phyloP scores from a whole-genome alignment of 306 rosid species.

The Prunus davidiana region DNA sequence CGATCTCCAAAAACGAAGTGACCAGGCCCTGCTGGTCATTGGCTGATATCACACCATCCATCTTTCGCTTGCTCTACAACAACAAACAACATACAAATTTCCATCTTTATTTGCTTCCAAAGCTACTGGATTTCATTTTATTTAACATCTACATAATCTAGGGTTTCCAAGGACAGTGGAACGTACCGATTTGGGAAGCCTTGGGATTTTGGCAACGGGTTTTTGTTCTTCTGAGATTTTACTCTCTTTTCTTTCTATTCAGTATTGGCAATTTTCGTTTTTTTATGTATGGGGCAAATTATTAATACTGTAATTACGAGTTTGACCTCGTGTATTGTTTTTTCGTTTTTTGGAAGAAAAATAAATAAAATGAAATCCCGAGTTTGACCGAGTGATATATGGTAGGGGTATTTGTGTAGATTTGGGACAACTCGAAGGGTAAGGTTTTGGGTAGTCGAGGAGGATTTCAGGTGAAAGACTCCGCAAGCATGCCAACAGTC shows the following conservation, averaged over 20 bases:
- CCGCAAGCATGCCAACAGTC: not conserved
- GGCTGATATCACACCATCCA: constrained; percentile 39
- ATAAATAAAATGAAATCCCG: not conserved
- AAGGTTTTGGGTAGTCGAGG: not conserved
- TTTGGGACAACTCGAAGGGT: not conserved
- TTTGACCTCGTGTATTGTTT: not conserved
- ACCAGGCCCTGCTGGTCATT: constrained; percentile 47
- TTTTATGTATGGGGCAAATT: not conserved
- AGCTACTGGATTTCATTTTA: not conserved
- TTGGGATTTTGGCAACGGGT: constrained; percentile 11
- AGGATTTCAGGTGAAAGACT: not conserved
- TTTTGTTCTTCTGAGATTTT: not conserved
- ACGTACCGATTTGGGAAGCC: constrained; percentile 4
- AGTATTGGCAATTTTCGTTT: not conserved
- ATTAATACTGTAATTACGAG: not conserved
- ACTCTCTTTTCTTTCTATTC: not conserved
- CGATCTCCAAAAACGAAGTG: constrained; percentile 51
- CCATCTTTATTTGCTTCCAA: not conserved
- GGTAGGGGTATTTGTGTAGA: not conserved
- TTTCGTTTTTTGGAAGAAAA: too few species aligned
- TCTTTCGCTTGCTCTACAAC: constrained; percentile 5
- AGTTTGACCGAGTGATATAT: not conserved
- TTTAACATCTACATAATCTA: not conserved
- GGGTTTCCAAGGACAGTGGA: not conserved
- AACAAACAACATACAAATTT: not conserved